Base-by-base conservation (phyloP, 352 stramenopile species). In the Globisporangium irregulare region DNA sequence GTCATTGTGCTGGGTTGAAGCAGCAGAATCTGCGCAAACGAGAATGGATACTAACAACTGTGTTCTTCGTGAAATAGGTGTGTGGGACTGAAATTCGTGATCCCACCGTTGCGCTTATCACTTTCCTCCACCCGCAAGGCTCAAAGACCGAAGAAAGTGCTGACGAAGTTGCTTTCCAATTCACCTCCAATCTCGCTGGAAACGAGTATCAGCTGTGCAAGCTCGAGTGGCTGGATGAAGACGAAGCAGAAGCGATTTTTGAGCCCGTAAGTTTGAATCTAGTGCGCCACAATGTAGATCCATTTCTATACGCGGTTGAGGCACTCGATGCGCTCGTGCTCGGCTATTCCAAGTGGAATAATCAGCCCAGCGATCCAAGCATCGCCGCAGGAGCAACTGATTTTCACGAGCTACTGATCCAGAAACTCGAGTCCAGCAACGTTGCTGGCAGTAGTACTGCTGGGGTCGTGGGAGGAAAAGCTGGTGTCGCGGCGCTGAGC, bases 171-270 rank as follows among this genome's bases (percentile, higher is more conserved):
- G 18, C 24, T 57, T 14, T 14, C 4, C 38, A 70, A 34, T 18
- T 5, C 12, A 7, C 55, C 3, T 25, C 20, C 29, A 59, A 46
- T 36, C 14, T 69, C 51, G 46, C 59, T 25, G n/a, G 59, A 20
- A 14, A 54, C 0, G 63, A 65, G 27, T 22, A 46, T 5, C 46
- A 41, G 15, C 18, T 63, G 0, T 82, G 71, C 60, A 79, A 77
- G 25, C 69, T 91, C 24, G 80, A 87, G 48, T 90, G 81, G 83
- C 62, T 79, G 27, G 78, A 82, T 34, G 81, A 89, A 48, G 75
- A 73, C 14, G 64, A 74, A 5, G 75, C 85, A n/a, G 59, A 67
- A 15, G 48, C 58, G 0, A 62, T 71, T 0, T 90, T 87, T 20
- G 51, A 65, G 6, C 65, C 79, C 0, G 62, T 67, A 6, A 57